phyloP scores from a whole-genome alignment of 495 filamentous ascomycete genomes.

The Usnea hakonensis region DNA sequence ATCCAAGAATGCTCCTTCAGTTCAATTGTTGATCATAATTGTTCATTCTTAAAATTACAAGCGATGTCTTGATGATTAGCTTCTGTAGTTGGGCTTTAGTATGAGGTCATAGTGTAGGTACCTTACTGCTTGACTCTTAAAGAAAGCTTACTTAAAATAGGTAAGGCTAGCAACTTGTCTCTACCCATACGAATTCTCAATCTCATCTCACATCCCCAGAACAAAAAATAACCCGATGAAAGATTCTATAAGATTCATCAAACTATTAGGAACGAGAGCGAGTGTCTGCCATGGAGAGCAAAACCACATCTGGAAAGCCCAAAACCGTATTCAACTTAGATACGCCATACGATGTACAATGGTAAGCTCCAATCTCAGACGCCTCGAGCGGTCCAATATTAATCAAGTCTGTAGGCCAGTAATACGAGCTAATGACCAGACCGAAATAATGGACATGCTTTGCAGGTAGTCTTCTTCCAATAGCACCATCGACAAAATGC shows the following conservation, averaged over 20 bases:
- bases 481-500: not conserved
- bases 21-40: too few species aligned
- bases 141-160: too few species aligned
- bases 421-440: slow-evolving; percentile 20
- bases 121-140: too few species aligned
- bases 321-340: slow-evolving; percentile 32
- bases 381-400: not conserved
- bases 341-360: slow-evolving; percentile 28
- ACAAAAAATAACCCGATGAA: not conserved
- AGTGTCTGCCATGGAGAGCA: not conserved
- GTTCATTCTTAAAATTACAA: too few species aligned
- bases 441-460: slow-evolving; percentile 28
- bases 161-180: too few species aligned
- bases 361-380: slow-evolving; percentile 17
- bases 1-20: too few species aligned
- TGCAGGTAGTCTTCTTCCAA: slow-evolving; percentile 22
- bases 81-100: too few species aligned
- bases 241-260: not conserved
- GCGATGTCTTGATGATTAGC: too few species aligned
- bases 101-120: not conserved
- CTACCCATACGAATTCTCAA: not conserved
- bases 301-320: slow-evolving; percentile 7
- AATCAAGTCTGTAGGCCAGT: slow-evolving; percentile 21
- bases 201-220: not conserved
- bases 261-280: not conserved